Evolutionary conservation across 441 rosid genomes (phyloP), one percentile per base, ranked within the genome.

Genomic region (Gossypium laxum): DNA sequence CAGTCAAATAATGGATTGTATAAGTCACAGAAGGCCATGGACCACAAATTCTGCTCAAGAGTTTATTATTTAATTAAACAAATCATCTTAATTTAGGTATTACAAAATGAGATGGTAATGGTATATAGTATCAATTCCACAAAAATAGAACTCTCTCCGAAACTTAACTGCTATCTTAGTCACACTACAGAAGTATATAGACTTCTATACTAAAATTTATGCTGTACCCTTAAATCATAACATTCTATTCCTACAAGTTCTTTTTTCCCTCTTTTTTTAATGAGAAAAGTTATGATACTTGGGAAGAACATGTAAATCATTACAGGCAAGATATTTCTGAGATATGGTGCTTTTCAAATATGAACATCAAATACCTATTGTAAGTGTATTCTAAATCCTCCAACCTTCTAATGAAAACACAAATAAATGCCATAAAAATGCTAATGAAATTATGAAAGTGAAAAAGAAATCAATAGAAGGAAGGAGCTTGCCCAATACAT

Each of bases 51-150:
- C 26, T 50, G 4, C 59, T 51, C 11, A 28, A 67, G 28, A 18
- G 71, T 4, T 3, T 26, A 67, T 28, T 5, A 51, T 28, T 67
- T 67, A 67, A 17, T 51, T 67, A 51, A 47, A 51, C 15, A 67
- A 67, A 28, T 18, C 18, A 12, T 51, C 28, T 51, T 28, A 67
- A 15, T 26, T 24, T 64, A 43, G 5, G 11, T n/a, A 24, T 24
- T 66, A 66, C 12, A 66, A 6, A 48, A 38, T 47, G 3, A 24
- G 22, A 50, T 17, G 52, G 17, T 10, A 67, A 28, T 67, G 15
- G 45, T 17, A 67, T 67, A 50, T 50, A 17, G 17, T 17, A 34
- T 26, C 22, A 67, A 66, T 6, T 47, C 70, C 57, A 24, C 8
- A 26, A 24, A 67, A 67, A 1, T 50, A 28, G 14, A 26, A 14